Percentiles rank a stretch among this genome's conserved stretches.
Evolutionary conservation across 805 yeast species (phyloP).

Genomic region (Suhomyces faveliae): DNA sequence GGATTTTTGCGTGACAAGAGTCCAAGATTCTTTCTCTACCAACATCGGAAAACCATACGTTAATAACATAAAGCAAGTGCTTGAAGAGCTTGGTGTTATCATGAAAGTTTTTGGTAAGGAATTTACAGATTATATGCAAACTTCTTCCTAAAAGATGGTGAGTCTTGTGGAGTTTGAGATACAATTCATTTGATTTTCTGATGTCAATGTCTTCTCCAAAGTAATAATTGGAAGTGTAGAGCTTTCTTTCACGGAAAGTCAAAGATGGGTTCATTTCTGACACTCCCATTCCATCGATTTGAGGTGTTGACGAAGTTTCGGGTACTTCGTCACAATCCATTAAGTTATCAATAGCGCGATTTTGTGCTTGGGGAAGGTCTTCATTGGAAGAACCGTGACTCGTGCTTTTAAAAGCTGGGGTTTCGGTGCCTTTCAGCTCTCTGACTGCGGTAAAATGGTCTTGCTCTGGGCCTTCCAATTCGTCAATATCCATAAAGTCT

Average conservation of each 20-base stretch:
- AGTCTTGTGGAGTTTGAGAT: slow-evolving; percentile 53
- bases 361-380: background rate
- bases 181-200: slow-evolving; percentile 33
- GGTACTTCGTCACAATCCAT: slow-evolving; percentile 13
- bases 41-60: slow-evolving; percentile 78
- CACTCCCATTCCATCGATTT: slow-evolving; percentile 40
- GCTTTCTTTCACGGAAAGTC: slow-evolving; percentile 57
- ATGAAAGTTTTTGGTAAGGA: slow-evolving; percentile 47
- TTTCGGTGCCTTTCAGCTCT: background rate
- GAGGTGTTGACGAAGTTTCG: slow-evolving; percentile 27
- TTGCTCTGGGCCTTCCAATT: background rate
- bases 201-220: slow-evolving; percentile 57
- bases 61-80: slow-evolving; percentile 59
- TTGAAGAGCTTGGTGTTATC: slow-evolving; percentile 66
- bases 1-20: slow-evolving; percentile 53
- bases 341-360: background rate
- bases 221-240: slow-evolving; percentile 62
- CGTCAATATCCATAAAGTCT: slow-evolving; percentile 10
- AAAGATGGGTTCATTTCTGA: slow-evolving; percentile 54
- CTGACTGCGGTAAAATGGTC: background rate
- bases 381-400: background rate
- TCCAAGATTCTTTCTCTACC: slow-evolving; percentile 69
- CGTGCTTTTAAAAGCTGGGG: background rate
- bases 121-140: slow-evolving; percentile 56
- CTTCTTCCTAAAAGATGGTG: slow-evolving; percentile 60